Evolutionary conservation across 1,284 basidiomycete species (phyloP), one percentile per base, ranked within the genome.

Genomic region (Ustilago esculenta): DNA sequence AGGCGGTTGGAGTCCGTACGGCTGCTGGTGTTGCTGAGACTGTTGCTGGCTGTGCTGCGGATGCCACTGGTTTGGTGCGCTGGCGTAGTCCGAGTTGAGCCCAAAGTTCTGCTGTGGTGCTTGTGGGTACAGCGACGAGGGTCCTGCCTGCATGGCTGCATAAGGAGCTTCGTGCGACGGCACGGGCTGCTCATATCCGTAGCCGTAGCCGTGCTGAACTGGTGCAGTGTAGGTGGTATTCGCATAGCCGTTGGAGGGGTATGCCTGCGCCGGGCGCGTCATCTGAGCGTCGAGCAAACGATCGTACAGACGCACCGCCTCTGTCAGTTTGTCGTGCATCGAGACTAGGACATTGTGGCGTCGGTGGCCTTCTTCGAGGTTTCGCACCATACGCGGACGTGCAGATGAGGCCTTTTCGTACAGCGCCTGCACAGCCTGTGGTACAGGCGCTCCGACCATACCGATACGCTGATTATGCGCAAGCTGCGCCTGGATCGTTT

Each of bases 291-390:
- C 92, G 40, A 96, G 84, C 14, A 96, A 85, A 49, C 89, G 87
- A 75, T 96, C 93, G 81, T 96, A 97, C 2, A 95, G 84, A 70
- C 90, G 90, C 39, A 97, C 92, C 0, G 92, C 92, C 81, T 95
- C 88, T 0, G 92, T 91, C 3, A 97, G 85, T 82, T 96, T 94
- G 59, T 90, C 90, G 77, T 97, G 91, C 93, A 97, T 96, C 46
- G 94, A 92, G 8, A 88, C 85, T 17, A 98, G 84, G 77, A 92
- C 76, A 89, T 90, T 86, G 83, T 94, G 90, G 87, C 95, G 93
- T 75, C 91, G 86, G 15, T 87, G 88, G 11, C 92, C 87, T 79
- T 97, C 93, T 80, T 92, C 92, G 55, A 94, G 83, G 75, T 88
- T 92, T 82, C 92, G 85, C 2, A 89, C 90, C 54, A 97, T 83